A percentile compares a stretch with the other conserved stretches of the same genome.
These are phyloP conservation scores for Diaporthe destruens DNA, from an alignment of 2,329 filamentous ascomycete species.

Conservation along the genomic window DNA sequence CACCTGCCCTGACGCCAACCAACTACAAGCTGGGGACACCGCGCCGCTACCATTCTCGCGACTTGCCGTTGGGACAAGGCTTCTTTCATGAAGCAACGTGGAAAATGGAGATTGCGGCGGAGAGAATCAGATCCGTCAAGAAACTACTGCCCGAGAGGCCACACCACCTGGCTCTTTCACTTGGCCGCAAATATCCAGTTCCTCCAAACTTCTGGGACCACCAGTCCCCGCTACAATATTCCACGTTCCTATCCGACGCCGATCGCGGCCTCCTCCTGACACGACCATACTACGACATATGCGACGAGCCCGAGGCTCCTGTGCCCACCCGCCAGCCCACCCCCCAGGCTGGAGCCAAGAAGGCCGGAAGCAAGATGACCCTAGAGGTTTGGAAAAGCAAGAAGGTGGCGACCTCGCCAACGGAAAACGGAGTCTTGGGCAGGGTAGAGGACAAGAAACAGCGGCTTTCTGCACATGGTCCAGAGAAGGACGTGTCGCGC, in stretches of 20 bases:
- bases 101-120: constrained; percentile 71
- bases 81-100: constrained; percentile 44
- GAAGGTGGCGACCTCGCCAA: constrained; percentile 55
- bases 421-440: constrained; percentile 45
- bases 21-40: neutral
- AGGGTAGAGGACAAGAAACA: constrained; percentile 44
- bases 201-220: constrained; percentile 59
- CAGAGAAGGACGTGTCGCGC: constrained; percentile 40
- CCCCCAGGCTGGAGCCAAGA: constrained; percentile 48
- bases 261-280: constrained; percentile 70
- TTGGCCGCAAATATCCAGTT: constrained; percentile 61
- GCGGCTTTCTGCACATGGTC: constrained; percentile 40
- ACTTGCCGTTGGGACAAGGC: constrained; percentile 36
- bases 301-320: constrained; percentile 59
- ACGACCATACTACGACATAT: constrained; percentile 69
- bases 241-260: constrained; percentile 68
- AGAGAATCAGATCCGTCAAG: constrained; percentile 66
- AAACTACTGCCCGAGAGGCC: constrained; percentile 64
- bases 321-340: constrained; percentile 43
- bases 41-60: constrained; percentile 26
- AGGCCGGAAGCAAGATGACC: constrained; percentile 62
- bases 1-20: neutral
- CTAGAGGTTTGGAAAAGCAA: constrained; percentile 72
- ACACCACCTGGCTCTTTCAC: constrained; percentile 65
- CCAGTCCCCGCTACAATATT: constrained; percentile 65